Evolutionary conservation across 805 yeast genomes (phyloP), one percentile per base, ranked within the genome.

Genomic region (Hagleromyces aurorensis): DNA sequence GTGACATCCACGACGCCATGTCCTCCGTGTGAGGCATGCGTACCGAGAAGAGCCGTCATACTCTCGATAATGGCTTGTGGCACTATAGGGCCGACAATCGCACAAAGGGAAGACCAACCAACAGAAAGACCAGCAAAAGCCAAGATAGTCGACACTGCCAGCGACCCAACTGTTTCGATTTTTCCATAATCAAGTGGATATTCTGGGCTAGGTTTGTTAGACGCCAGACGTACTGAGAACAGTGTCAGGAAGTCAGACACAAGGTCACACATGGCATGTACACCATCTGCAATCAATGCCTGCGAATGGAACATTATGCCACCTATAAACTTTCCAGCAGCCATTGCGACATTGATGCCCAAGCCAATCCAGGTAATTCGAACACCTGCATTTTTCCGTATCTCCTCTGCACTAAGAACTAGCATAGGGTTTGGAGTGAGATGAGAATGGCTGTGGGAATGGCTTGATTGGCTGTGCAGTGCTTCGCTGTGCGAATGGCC

Each of bases 261-360:
- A 61, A 89, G 65, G 57, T 91, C 98, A 26, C 93, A 78, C 13
- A 84, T 67, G 0, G 97, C 89, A 59, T 91, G 98, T 16, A 86
- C 78, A 1, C 96, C 87, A 57, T 91, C 98, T 1, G 98, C 98
- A 28, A 87, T 54, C 33, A 91, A 69, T 2, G 96, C 87, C 54
- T 87, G 96, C 0, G 98, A 91, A 55, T 91, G 94, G 69, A 91
- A 91, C 21, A 75, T 75, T 11, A 84, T 65, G 6, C 98, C 98
- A 17, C 97, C 97, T 13, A 75, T 57, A 16, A 86, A 87, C 55
- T 91, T 91, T 18, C 87, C 78, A 2, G 72, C 62, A 0, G 95
- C 96, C 78, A 91, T 78, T 9, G 81, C 75, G 8, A 84, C 73
- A 52, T 91, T 91, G 23, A 83, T 84, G 16, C 76, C 59, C 23